A percentile compares a stretch with the other conserved stretches of the same genome.
Evolutionary conservation across 2,329 filamentous ascomycete species (phyloP).

Genomic region (Trichoderma atrobrunneum): DNA sequence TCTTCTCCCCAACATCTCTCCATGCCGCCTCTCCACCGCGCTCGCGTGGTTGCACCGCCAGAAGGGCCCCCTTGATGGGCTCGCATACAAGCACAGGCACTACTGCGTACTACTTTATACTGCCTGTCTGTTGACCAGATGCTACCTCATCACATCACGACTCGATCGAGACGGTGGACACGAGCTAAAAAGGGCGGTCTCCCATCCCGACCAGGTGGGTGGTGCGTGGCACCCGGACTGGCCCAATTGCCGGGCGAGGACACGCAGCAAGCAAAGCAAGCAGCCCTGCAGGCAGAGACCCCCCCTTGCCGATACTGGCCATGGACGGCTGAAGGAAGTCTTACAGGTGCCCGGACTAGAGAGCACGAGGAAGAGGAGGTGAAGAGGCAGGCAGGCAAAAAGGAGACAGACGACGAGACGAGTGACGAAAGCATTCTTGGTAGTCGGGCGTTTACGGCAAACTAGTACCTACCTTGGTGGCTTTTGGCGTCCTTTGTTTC

Average conservation of each 20-base stretch:
- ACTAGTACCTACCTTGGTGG: not conserved
- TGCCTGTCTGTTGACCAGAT: not conserved
- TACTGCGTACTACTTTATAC: not conserved
- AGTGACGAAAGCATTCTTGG: not conserved
- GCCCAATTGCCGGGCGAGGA: constrained; percentile 19
- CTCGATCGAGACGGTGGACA: constrained; percentile 16
- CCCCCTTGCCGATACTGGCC: not conserved
- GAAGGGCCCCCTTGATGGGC: not conserved
- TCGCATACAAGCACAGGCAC: not conserved
- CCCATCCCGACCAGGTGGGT: constrained; percentile 19
- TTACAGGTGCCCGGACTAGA: not conserved
- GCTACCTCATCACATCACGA: constrained; percentile 3
- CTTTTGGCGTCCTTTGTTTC: not conserved
- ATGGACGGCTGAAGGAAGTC: not conserved
- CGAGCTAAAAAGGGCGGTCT: constrained; percentile 20
- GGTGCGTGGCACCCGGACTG: constrained; percentile 16
- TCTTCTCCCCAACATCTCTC: not conserved
- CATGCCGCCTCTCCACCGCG: not conserved
- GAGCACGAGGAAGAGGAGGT: not conserved
- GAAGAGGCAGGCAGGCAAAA: not conserved
- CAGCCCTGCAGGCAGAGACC: constrained; percentile 8
- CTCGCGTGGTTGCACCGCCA: constrained; percentile 10
- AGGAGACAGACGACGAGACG: not conserved
- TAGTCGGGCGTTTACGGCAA: not conserved
- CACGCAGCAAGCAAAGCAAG: constrained; percentile 14